Evolutionary conservation across 257 asterid genomes (phyloP).

Genomic region (Lavandula angustifolia): DNA sequence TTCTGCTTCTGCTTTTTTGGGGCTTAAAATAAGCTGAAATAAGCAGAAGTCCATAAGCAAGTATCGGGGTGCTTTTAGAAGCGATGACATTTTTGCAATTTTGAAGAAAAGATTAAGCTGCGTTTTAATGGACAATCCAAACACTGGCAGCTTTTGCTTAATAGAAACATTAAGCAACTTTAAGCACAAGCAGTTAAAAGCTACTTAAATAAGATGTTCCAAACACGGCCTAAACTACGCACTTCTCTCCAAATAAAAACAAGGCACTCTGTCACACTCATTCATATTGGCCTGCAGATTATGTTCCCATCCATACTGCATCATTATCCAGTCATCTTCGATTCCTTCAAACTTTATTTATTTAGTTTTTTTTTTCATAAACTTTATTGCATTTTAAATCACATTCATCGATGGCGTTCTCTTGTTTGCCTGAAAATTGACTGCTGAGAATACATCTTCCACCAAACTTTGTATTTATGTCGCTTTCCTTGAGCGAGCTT

Average conservation of each 20-base stretch:
- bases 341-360: not conserved
- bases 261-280: not conserved
- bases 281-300: constrained; percentile 31
- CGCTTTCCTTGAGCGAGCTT: constrained; percentile 26
- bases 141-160: too few species aligned
- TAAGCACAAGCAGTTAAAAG: too few species aligned
- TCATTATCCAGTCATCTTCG: constrained; percentile 21
- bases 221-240: too few species aligned
- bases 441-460: constrained; percentile 34
- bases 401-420: constrained; percentile 24
- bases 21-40: too few species aligned
- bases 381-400: not conserved
- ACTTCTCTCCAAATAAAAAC: constrained; percentile 8
- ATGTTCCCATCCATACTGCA: constrained; percentile 25
- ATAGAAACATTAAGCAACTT: too few species aligned
- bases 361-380: not conserved
- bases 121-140: too few species aligned
- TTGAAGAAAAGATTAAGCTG: too few species aligned
- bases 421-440: constrained; percentile 37
- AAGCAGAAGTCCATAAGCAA: too few species aligned
- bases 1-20: too few species aligned
- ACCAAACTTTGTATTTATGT: constrained; percentile 38
- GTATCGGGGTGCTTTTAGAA: too few species aligned
- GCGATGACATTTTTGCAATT: too few species aligned
- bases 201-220: too few species aligned